Evolutionary conservation across 2,329 filamentous ascomycete species (phyloP).

Genomic region (Pyricularia pennisetigena): DNA sequence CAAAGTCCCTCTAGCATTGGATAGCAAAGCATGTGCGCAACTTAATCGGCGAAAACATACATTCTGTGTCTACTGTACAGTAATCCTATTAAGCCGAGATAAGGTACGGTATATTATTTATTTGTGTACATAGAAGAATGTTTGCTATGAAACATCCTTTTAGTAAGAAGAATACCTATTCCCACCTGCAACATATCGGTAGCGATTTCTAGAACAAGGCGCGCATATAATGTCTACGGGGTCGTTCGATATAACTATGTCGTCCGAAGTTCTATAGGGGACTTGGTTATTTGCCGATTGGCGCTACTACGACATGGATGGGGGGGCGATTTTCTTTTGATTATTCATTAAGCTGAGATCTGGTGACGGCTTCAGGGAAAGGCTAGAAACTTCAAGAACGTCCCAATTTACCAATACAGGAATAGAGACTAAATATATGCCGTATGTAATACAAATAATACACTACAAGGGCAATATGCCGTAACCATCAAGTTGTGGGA

Average conservation of each 20-base stretch:
- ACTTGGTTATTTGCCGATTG: not conserved
- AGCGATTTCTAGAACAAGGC: not conserved
- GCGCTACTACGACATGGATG: not conserved
- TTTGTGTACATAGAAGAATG: no score
- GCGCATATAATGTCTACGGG: no score
- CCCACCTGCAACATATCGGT: no score
- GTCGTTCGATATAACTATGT: not conserved
- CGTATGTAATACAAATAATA: not conserved
- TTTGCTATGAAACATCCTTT: no score
- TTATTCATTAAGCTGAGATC: not conserved
- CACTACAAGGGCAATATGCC: not conserved
- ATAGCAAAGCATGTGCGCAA: not conserved
- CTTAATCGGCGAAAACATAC: no score
- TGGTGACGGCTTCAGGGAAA: not conserved
- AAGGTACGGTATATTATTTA: no score
- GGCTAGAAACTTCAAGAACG: not conserved
- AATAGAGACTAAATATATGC: not conserved
- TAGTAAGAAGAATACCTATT: no score
- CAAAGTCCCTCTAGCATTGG: no score
- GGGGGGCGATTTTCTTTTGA: not conserved
- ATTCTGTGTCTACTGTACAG: no score
- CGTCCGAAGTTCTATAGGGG: not conserved
- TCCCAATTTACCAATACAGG: not conserved
- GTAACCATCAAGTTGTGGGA: not conserved
- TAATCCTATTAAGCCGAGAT: no score